Base-by-base conservation (phyloP, 2,329 filamentous ascomycete species). In the Penicillium crustosum region DNA sequence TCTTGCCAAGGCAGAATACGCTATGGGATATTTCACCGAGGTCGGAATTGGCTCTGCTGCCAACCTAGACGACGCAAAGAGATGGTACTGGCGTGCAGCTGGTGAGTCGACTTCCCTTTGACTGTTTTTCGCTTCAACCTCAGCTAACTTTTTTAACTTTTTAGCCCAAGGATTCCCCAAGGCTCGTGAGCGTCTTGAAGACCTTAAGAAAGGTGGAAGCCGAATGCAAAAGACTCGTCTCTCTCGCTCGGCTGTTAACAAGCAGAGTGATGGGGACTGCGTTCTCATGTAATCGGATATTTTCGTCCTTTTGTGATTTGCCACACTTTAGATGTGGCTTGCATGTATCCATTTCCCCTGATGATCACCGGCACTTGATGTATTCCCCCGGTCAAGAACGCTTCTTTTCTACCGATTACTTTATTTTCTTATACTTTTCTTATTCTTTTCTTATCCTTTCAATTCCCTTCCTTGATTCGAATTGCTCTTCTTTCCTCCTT, bases 1-100 rank as follows among this genome's bases (percentile, higher is more conserved):
- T 3, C 77, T 97, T 38, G 87, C 91, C 8, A 99, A 97, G 80
- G 94, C 94, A 0, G 90, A 97, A 78, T 97, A 97, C 77, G 94
- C 93, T 0, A 96, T 99, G 89, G 94, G 94, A 0, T 97, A 97
- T 77, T 97, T 96, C 71, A 95, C 91, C 0, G 94, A 99, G 76
- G 88, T 94, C 49, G 94, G 94, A 13, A 97, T 99, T 66, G 94
- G 94, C 31, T 87, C 91, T 63, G 82, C 88, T 17, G 86, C 89
- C 9, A 95, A 93, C 73, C 69, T 97, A 67, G 94, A 99, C 69
- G 94, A 97, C 77, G 94, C 93, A 23, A 97, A 96, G 82, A 86
- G 92, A 67, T 99, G 94, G 94, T 99, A 99, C 78, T 97, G 93
- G 84, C 84, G 93, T 74, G 93, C 94, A 76, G 94, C 94, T 72